Conservation (phyloP, 805 yeast genomes). For the Saccharomycopsis schoenii region DNA sequence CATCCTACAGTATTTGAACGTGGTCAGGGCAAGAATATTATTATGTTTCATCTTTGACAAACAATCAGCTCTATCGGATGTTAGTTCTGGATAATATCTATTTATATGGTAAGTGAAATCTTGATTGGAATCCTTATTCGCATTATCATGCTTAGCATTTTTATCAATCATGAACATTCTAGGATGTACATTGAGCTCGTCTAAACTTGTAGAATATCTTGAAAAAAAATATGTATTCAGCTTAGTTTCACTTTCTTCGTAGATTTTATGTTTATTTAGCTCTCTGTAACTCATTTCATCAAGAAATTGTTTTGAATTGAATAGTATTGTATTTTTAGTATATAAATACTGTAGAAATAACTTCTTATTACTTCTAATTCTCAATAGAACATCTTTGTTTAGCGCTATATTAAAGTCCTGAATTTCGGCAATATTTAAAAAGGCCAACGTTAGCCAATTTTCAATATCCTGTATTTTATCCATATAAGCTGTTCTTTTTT, state of each 20-base stretch:
- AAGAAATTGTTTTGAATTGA: not conserved
- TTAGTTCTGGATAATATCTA: conserved; percentile 1
- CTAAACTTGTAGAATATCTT: not conserved
- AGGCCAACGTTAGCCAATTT: not conserved
- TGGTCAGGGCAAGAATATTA: not conserved
- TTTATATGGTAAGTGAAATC: conserved; percentile 1
- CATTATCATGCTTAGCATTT: not conserved
- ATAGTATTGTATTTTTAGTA: not conserved
- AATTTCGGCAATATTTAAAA: not conserved
- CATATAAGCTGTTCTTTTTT: not conserved
- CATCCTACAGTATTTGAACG: not conserved
- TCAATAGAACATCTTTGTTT: not conserved
- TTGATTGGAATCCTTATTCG: not conserved
- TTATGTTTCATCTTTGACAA: not conserved
- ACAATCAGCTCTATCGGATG: not conserved
- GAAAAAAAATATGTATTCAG: not conserved
- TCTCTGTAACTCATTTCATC: not conserved
- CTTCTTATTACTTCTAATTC: not conserved
- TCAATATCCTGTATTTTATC: not conserved
- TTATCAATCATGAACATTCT: not conserved
- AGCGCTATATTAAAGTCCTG: not conserved
- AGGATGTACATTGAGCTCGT: conserved; percentile 7
- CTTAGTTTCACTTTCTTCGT: not conserved
- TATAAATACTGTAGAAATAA: not conserved
- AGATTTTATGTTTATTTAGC: not conserved